Evolutionary conservation across 345 rosid genomes (phyloP), one percentile per base, ranked within the genome.

Genomic region (Trapa bicornis): DNA sequence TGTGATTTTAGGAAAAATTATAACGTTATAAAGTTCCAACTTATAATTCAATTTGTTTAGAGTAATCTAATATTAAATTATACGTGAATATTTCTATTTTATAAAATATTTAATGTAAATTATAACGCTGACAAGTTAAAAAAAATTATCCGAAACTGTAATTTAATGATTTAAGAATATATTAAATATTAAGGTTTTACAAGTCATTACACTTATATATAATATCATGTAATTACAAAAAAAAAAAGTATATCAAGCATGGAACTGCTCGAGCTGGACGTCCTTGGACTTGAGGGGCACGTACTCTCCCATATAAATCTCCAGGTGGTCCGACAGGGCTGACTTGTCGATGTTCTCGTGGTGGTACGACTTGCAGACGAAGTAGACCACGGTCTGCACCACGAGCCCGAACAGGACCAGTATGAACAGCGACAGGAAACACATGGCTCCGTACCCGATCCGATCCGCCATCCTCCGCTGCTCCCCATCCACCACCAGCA

Each of bases 311-410:
- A 80, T 41, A 53, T 80, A 86, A 48, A 76, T 87, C 64, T 84
- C 83, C 63, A 82, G 85, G 43, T 84, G 87, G 67, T 81, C 83
- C 1, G 89, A 78, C 13, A 84, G 71, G 1, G 82, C 77, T 29
- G 89, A 82, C 65, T 84, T 82, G 64, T 84, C 87, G 13, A 72
- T 72, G 70, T 72, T 67, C 75, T 72, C 67, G 2, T 72, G 84
- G 79, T 86, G 88, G 62, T 79, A 81, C 0, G 88, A 84, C 70
- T 82, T 86, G 79, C 92, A 86, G 6, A 84, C 82, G 2, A 84
- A 81, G 77, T 86, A 86, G 45, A 81, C 60, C 8, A 86, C 79
- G 1, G 92, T 75, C 41, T 86, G 80, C 35, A 71, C 67, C 1
- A 82, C 87, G 2, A 78, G 80, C 15, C 81, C 80, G 6, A 78